Evolutionary conservation across 345 rosid genomes (phyloP), one percentile per base, ranked within the genome.

Genomic region (Diplotaxis tenuifolia): DNA sequence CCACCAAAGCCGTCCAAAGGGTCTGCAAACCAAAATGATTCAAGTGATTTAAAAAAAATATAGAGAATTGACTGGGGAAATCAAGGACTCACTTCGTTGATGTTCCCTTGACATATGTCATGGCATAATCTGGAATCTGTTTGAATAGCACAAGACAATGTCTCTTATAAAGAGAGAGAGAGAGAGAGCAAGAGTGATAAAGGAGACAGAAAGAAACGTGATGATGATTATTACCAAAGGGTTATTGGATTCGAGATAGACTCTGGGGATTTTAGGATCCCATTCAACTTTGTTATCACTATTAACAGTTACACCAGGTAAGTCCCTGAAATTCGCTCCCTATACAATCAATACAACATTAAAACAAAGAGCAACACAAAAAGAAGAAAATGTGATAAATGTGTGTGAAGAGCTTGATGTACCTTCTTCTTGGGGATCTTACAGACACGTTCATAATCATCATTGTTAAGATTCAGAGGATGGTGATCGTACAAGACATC

Each of bases 1-100:
- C 98, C 92, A 88, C 96, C 93, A 93, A 18, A 88, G 73, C 18
- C 96, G 92, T 45, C 81, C 98, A 56, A 93, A 93, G 0, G 93
- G 93, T 62, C 96, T 90, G 27, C 25, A 69, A 22, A 42, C 38
- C 9, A 57, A 64, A 23, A 34, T 47, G 25, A 27, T 16, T 53
- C 57, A 34, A 1, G 40, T 56, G 16, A 53, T 59, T 65, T n/a
- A n/a, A n/a, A n/a, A n/a, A n/a, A n/a, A n/a, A n/a, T n/a, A n/a
- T n/a, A n/a, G n/a, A n/a, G n/a, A n/a, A n/a, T n/a, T n/a, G 70
- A 9, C 21, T 4, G 20, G 14, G 12, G 25, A 32, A 16, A 38
- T 58, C 9, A 29, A 28, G 6, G 8, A 61, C 77, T 67, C 38
- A 78, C 78, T 85, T 84, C 0, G 82, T 55, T 22, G 90, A 86